Evolutionary conservation across 768 basidiomycete genomes (phyloP).

Genomic region (Panaeolus papilionaceus): DNA sequence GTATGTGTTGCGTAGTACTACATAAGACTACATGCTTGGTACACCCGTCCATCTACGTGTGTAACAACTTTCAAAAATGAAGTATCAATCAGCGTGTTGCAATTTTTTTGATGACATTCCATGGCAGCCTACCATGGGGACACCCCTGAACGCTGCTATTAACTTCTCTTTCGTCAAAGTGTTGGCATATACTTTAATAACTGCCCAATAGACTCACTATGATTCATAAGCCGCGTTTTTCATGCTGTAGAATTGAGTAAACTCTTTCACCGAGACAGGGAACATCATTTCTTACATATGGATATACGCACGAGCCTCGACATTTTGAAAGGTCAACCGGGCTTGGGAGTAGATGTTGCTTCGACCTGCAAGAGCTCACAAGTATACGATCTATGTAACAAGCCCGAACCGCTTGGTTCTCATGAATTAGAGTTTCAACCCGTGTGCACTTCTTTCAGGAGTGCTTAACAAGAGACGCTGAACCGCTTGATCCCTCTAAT

Average conservation of each 20-base stretch:
- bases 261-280: neutral
- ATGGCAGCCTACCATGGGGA: neutral
- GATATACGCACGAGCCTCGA: neutral
- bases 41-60: neutral
- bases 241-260: neutral
- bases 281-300: neutral
- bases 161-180: slow-evolving; percentile 7
- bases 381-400: neutral
- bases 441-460: neutral
- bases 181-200: neutral
- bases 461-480: neutral
- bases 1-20: no score
- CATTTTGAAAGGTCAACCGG: neutral
- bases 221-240: neutral
- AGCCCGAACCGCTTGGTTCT: neutral
- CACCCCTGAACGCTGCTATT: neutral
- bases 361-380: neutral
- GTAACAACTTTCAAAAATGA: neutral
- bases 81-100: neutral
- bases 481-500: neutral
- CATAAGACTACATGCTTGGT: no score
- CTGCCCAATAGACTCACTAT: neutral
- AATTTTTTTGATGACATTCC: neutral
- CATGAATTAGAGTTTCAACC: neutral
- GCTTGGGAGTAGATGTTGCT: neutral